Evolutionary conservation across 768 basidiomycete genomes (phyloP).

Genomic region (Psilocybe sp.): DNA sequence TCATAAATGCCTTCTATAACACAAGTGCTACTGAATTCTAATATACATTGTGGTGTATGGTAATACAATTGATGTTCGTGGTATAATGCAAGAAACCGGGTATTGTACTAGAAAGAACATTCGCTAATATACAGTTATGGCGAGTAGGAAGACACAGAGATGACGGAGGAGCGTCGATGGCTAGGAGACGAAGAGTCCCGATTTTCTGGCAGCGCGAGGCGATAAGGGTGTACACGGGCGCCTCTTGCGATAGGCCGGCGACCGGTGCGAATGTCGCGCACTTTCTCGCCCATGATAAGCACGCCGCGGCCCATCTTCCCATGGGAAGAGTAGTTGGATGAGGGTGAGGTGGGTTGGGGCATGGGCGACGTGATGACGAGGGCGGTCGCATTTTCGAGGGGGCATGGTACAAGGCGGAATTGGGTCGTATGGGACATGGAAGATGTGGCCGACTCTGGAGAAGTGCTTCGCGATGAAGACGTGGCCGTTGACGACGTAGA

Average conservation of each 20-base stretch:
- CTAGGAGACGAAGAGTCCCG: not conserved
- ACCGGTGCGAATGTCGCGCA: conserved; percentile 44
- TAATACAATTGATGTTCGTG: not conserved
- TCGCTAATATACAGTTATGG: not conserved
- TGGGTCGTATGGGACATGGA: conserved; percentile 11
- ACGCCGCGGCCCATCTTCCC: conserved; percentile 26
- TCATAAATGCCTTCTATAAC: no score
- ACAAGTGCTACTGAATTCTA: no score
- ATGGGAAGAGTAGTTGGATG: conserved; percentile 12
- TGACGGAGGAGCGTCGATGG: conserved; percentile 11
- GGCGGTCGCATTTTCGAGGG: conserved; percentile 53
- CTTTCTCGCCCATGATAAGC: conserved; percentile 48
- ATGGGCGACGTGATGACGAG: conserved; percentile 41
- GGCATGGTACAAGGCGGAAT: conserved; percentile 45
- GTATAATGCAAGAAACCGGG: conserved; percentile 9
- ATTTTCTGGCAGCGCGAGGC: conserved; percentile 13
- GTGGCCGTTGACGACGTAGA: conserved; percentile 26
- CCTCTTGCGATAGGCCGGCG: conserved; percentile 38
- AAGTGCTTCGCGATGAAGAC: conserved; percentile 11
- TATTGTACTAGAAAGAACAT: conserved; percentile 3
- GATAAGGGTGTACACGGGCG: conserved; percentile 55
- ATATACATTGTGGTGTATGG: no score
- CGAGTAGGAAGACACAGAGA: conserved; percentile 8
- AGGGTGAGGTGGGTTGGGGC: conserved; percentile 9
- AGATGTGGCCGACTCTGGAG: conserved; percentile 14